phyloP scores from a whole-genome alignment of 2,329 filamentous ascomycete genomes.

The Leptographium wingfieldii region DNA sequence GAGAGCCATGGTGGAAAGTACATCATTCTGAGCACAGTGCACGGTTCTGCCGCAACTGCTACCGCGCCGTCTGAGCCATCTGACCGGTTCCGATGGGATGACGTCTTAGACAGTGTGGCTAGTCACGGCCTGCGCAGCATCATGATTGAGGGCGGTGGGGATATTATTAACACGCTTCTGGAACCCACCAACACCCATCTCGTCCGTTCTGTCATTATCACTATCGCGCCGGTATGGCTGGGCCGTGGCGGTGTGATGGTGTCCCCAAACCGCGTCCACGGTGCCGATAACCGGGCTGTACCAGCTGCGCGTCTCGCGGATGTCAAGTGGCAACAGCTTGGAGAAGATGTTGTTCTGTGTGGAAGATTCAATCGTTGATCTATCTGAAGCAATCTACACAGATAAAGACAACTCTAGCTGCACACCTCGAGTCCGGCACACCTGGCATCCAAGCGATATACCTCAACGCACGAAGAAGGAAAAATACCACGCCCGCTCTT shows the following conservation, averaged over 20 bases:
- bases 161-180: constrained; percentile 73
- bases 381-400: background rate
- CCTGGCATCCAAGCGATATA: background rate
- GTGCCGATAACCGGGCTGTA: constrained; percentile 35
- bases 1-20: constrained; percentile 40
- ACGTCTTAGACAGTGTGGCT: constrained; percentile 46
- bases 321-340: constrained; percentile 65
- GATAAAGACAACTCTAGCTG: too few relatives aligned
- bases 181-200: constrained; percentile 44
- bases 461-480: background rate
- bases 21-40: constrained; percentile 23
- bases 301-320: constrained; percentile 53
- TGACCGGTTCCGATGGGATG: constrained; percentile 47
- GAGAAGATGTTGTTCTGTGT: constrained; percentile 73
- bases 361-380: constrained; percentile 30
- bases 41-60: background rate
- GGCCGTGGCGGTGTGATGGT: constrained; percentile 72
- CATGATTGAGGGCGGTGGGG: constrained; percentile 84
- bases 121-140: constrained; percentile 56
- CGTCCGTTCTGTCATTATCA: constrained; percentile 66
- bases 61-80: constrained; percentile 4
- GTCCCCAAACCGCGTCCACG: constrained; percentile 48
- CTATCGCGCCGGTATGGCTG: constrained; percentile 83
- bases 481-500: background rate
- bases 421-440: background rate